phyloP scores from a whole-genome alignment of 768 basidiomycete genomes.

The Peribolospora kevripleyi region DNA sequence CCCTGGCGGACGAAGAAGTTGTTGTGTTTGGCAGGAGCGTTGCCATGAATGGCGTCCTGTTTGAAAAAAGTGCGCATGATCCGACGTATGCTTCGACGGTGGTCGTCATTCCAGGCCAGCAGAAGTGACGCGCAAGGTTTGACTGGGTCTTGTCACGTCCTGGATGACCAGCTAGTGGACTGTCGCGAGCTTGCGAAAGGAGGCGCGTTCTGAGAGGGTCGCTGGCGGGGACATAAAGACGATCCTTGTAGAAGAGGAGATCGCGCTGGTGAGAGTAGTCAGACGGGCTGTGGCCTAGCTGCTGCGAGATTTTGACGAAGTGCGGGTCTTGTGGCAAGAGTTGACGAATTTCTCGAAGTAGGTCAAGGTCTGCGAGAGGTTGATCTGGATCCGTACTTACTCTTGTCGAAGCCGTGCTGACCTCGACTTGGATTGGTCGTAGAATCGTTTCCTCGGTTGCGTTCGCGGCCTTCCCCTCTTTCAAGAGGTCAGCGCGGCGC shows the following conservation, averaged over 20 bases:
- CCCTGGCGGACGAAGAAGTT: no score
- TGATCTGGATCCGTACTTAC: no score
- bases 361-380: no score
- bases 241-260: slow-evolving; percentile 13
- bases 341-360: no score
- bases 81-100: slow-evolving; percentile 19
- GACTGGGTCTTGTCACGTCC: slow-evolving; percentile 20
- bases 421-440: not conserved
- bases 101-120: slow-evolving; percentile 20
- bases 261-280: not conserved
- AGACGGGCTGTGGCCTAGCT: not conserved
- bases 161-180: slow-evolving; percentile 23
- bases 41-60: no score
- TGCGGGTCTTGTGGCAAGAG: no score
- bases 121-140: slow-evolving; percentile 21
- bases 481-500: slow-evolving; percentile 3
- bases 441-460: not conserved
- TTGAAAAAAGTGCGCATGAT: slow-evolving; percentile 21
- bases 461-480: not conserved
- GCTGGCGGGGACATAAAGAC: slow-evolving; percentile 18
- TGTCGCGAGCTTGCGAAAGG: slow-evolving; percentile 22
- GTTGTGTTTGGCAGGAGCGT: no score
- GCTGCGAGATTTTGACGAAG: no score
- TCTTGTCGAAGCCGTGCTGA: no score
- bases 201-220: slow-evolving; percentile 6